These are phyloP conservation scores for Aspergillus affinis DNA, from an alignment of 495 filamentous ascomycete species.

Conservation along the genomic window DNA sequence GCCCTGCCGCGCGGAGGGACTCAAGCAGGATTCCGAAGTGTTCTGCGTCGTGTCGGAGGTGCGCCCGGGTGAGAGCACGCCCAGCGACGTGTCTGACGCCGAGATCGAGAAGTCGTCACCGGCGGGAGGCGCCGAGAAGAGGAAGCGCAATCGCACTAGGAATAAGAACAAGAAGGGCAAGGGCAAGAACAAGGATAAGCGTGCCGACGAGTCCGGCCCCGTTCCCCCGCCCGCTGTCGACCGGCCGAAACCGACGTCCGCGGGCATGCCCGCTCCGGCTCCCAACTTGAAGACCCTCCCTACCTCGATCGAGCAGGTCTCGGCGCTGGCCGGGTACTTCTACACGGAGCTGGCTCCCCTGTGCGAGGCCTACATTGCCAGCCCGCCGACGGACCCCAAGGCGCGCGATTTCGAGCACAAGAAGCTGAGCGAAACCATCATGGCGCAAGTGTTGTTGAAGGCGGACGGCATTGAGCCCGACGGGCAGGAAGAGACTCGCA, in stretches of 20 bases:
- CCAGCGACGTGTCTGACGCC: slow-evolving; percentile 47
- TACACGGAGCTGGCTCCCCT: slow-evolving; percentile 64
- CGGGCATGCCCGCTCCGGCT: slow-evolving; percentile 26
- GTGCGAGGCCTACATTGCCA: slow-evolving; percentile 59
- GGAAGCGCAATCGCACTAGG: slow-evolving; percentile 41
- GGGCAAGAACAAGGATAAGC: slow-evolving; percentile 24
- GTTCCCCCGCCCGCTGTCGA: slow-evolving; percentile 18
- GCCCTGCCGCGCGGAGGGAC: slow-evolving; percentile 69
- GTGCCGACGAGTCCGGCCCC: slow-evolving; percentile 14
- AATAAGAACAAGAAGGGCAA: slow-evolving; percentile 46
- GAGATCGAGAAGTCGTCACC: slow-evolving; percentile 39
- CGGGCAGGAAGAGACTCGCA: slow-evolving; percentile 61
- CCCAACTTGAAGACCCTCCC: slow-evolving; percentile 38
- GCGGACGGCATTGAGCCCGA: slow-evolving; percentile 79
- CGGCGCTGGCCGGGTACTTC: slow-evolving; percentile 65
- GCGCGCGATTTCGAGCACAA: slow-evolving; percentile 75
- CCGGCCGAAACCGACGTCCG: slow-evolving; percentile 17
- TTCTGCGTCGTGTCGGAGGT: slow-evolving; percentile 60
- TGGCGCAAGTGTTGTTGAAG: slow-evolving; percentile 82
- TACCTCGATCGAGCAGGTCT: slow-evolving; percentile 68
- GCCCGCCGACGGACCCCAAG: slow-evolving; percentile 69
- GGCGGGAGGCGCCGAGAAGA: slow-evolving; percentile 30
- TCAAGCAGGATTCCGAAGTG: slow-evolving; percentile 79
- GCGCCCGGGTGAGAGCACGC: slow-evolving; percentile 47
- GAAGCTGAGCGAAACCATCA: slow-evolving; percentile 76